Evolutionary conservation across 371 early-diverging fungal species (phyloP).

Genomic region (Mucor racemosus): DNA sequence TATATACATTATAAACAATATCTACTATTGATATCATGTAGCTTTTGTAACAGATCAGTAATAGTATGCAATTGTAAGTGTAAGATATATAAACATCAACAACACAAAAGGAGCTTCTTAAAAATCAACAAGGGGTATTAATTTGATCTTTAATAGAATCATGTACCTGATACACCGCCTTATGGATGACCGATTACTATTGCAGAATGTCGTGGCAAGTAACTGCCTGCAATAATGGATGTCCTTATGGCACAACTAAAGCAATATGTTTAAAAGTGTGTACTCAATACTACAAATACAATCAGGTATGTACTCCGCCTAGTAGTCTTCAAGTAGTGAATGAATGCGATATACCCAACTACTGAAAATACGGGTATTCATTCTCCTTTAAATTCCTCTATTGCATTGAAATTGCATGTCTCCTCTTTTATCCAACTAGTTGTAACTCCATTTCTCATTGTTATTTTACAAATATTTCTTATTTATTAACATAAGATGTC

Average conservation of each 20-base stretch:
- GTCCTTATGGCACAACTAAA: slow-evolving; percentile 24
- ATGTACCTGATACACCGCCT: slow-evolving; percentile 45
- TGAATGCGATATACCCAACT: slow-evolving; percentile 23
- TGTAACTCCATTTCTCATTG: neutral
- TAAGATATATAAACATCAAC: slow-evolving; percentile 14
- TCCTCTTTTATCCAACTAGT: slow-evolving; percentile 3
- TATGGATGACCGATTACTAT: slow-evolving; percentile 42
- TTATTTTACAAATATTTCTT: neutral
- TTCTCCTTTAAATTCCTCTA: neutral
- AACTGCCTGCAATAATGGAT: slow-evolving; percentile 27
- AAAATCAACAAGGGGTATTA: neutral
- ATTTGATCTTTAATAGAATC: slow-evolving; percentile 19
- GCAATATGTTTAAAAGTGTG: slow-evolving; percentile 30
- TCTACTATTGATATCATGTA: neutral
- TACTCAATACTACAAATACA: slow-evolving; percentile 28
- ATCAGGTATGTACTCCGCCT: slow-evolving; percentile 32
- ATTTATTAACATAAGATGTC: slow-evolving; percentile 8
- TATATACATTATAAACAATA: neutral
- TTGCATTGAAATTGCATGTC: neutral
- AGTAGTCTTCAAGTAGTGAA: slow-evolving; percentile 27
- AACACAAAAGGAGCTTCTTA: neutral
- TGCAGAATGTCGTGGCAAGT: slow-evolving; percentile 40
- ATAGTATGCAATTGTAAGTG: slow-evolving; percentile 27
- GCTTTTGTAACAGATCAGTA: slow-evolving; percentile 18
- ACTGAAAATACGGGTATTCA: neutral